These are phyloP conservation scores for Starmerella floricola DNA, from an alignment of 805 yeast species.

Conservation along the genomic window DNA sequence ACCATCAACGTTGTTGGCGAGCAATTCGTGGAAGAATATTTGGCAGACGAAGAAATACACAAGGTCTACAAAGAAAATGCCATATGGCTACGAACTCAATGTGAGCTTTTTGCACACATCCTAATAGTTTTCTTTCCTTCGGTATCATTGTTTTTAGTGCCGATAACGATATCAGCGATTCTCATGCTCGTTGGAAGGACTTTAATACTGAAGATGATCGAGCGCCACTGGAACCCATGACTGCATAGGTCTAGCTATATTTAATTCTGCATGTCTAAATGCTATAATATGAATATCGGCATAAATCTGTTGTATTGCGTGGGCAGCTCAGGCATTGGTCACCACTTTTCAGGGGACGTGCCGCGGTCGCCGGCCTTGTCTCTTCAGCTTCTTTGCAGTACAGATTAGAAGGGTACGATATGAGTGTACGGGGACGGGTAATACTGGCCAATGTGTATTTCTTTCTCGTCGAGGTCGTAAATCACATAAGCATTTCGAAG, in stretches of 20 bases:
- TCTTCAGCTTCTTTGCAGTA: too few relatives aligned
- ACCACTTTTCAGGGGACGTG: too few relatives aligned
- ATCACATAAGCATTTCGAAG: conserved; percentile 46
- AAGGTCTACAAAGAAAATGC: conserved; percentile 16
- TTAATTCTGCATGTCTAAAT: too few relatives aligned
- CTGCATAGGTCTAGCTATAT: background rate
- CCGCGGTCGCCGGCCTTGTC: too few relatives aligned
- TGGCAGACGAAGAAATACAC: conserved; percentile 19
- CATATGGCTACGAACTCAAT: conserved; percentile 9
- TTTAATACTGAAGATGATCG: conserved; percentile 4
- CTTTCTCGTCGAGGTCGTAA: conserved; percentile 42
- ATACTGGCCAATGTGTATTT: conserved; percentile 37
- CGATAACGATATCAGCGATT: conserved; percentile 11
- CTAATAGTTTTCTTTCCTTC: conserved; percentile 16
- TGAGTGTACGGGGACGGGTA: conserved; percentile 11
- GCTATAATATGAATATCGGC: background rate
- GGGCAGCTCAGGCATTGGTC: background rate
- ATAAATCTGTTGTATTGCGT: background rate
- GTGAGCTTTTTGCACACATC: conserved; percentile 13
- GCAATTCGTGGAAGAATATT: conserved; percentile 12
- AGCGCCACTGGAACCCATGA: background rate
- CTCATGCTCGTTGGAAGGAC: conserved; percentile 12
- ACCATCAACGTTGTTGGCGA: conserved; percentile 11
- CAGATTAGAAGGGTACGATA: conserved; percentile 11
- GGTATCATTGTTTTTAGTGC: conserved; percentile 11